Evolutionary conservation across 305 asterid genomes (phyloP), one percentile per base, ranked within the genome.

Genomic region (Euphrasia arctica): DNA sequence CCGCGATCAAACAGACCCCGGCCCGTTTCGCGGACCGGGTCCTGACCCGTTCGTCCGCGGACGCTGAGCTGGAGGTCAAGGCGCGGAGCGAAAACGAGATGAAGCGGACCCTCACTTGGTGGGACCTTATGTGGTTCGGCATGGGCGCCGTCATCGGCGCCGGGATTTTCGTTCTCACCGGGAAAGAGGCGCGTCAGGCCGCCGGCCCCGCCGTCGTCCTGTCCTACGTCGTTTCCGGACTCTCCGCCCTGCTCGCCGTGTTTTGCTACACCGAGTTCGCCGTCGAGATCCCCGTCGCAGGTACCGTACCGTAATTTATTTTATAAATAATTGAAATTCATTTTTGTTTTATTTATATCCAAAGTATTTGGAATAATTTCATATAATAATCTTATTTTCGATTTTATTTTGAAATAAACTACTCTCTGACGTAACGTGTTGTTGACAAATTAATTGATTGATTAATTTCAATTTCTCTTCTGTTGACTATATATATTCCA

Each of bases 41-140:
- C 0, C 2, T 83, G 27, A 70, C 86, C 71, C 85, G 98, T 60
- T 91, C 96, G 15, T 71, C 60, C 32, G 74, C 69, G 18, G 67
- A 78, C 54, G 71, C 74, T 8, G 98, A 91, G 76, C 54, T 88
- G 43, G 89, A 79, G 72, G 87, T 77, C 58, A 88, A 78, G 79
- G 47, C 77, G 29, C 80, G 81, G 5, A 91, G 98, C 58, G 71
- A 72, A 29, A 62, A 85, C 67, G 79, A 83, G 74, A 86, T 91
- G 96, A 91, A 88, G 76, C 80, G 13, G 83, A 86, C 84, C 0
- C 82, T 91, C 13, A 68, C 80, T 0, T 86, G 95, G 98, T 91
- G 95, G 93, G 98, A 91, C 65, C 49, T 88, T 36, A 84, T 88
- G 55, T 88, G 96, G 95, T 85, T 90, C 55, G 97, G 97, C 12